Evolutionary conservation across 169 alveolate genomes (phyloP).

Genomic region (Plasmodium coatneyi): DNA sequence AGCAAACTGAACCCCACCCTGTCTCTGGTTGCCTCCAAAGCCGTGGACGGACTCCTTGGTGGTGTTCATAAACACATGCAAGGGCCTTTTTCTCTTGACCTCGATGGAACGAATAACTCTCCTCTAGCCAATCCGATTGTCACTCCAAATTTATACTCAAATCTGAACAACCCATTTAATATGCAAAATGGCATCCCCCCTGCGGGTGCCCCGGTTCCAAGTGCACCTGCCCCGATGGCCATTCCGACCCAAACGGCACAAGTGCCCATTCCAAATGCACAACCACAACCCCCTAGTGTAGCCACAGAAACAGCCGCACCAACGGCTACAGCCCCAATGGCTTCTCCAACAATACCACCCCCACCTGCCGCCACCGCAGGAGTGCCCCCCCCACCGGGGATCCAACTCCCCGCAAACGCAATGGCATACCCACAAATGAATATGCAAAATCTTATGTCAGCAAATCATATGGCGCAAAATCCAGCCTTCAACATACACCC

Average conservation of each 20-base stretch:
- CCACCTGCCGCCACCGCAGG: not conserved
- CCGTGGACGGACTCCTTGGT: slow-evolving; percentile 54
- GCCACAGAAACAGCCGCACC: not conserved
- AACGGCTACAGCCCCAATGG: not conserved
- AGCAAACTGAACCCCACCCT: slow-evolving; percentile 40
- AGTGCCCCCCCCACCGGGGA: not conserved
- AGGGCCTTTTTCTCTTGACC: slow-evolving; percentile 31
- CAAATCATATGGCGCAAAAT: slow-evolving; percentile 45
- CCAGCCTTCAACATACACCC: slow-evolving; percentile 68
- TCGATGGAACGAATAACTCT: slow-evolving; percentile 26
- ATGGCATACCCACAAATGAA: slow-evolving; percentile 2
- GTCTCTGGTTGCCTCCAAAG: slow-evolving; percentile 44
- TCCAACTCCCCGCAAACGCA: not conserved
- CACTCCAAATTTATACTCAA: slow-evolving; percentile 52
- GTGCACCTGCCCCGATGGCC: slow-evolving; percentile 10
- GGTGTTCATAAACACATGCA: slow-evolving; percentile 69
- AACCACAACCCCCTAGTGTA: not conserved
- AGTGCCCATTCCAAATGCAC: not conserved
- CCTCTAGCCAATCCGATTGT: slow-evolving; percentile 37
- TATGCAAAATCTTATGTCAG: slow-evolving; percentile 23
- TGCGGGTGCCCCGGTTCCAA: not conserved
- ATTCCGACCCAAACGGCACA: not conserved
- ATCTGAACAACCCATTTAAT: slow-evolving; percentile 7
- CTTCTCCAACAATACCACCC: not conserved
- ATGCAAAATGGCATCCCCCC: slow-evolving; percentile 27